phyloP scores from a whole-genome alignment of 2,329 filamentous ascomycete genomes.

The Scedosporium minutisporum region DNA sequence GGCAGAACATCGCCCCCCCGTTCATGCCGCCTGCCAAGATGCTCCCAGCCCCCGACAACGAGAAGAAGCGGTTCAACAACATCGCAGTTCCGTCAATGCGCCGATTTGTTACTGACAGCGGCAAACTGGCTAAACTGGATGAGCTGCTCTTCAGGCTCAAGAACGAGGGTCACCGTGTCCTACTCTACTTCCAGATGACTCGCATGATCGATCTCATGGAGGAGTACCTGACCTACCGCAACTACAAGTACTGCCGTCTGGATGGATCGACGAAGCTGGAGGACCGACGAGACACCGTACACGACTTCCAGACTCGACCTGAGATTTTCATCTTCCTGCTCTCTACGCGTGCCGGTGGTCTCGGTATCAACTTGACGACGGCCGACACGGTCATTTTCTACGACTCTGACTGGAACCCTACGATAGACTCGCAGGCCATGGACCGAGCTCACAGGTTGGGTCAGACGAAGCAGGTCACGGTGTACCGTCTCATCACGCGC shows the following conservation, averaged over 20 bases:
- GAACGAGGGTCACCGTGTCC: slow-evolving; percentile 81
- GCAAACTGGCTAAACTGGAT: slow-evolving; percentile 88
- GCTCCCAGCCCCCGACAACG: slow-evolving; percentile 69
- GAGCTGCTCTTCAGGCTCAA: slow-evolving; percentile 81
- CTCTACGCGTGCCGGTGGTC: slow-evolving; percentile 89
- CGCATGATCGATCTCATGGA: slow-evolving; percentile 99
- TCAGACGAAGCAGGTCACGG: slow-evolving; percentile 90
- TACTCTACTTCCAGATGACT: slow-evolving; percentile 99
- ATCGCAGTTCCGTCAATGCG: slow-evolving; percentile 94
- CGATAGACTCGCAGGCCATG: slow-evolving; percentile 98
- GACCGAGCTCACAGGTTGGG: slow-evolving; percentile 96
- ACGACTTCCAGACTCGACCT: slow-evolving; percentile 88
- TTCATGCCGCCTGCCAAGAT: slow-evolving; percentile 54
- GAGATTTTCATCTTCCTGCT: slow-evolving; percentile 97
- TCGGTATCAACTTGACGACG: slow-evolving; percentile 94
- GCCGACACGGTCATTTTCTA: slow-evolving; percentile 99
- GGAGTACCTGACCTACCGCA: slow-evolving; percentile 95
- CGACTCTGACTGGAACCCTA: slow-evolving; percentile 98
- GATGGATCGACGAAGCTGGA: slow-evolving; percentile 97
- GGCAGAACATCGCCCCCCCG: slow-evolving; percentile 57
- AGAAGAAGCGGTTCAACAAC: slow-evolving; percentile 78
- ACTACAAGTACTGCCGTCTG: slow-evolving; percentile 96
- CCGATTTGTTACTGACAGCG: slow-evolving; percentile 94
- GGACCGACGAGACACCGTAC: slow-evolving; percentile 89
- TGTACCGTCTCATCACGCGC: slow-evolving; percentile 93